These are phyloP conservation scores for Arabis alpina DNA, from an alignment of 345 rosid genomes.

Conservation along the genomic window DNA sequence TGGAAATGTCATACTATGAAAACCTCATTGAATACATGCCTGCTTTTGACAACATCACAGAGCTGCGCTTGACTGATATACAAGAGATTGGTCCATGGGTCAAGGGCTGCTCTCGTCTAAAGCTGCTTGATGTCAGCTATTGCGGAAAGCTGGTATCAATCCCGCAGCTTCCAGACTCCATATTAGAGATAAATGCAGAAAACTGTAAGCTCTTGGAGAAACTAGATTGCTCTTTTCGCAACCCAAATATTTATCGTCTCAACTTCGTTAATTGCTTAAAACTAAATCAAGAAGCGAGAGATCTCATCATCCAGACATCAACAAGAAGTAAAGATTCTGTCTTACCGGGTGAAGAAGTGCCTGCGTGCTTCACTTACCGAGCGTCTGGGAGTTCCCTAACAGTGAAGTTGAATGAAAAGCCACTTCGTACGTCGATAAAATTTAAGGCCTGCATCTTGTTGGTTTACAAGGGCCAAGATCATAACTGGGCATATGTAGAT, in stretches of 20 bases:
- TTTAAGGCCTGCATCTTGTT: slow-evolving; percentile 6
- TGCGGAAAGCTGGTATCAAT: slow-evolving; percentile 16
- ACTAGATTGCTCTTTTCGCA: background rate
- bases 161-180: background rate
- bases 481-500: no score
- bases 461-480: no score
- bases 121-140: background rate
- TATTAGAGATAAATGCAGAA: background rate
- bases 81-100: slow-evolving; percentile 1
- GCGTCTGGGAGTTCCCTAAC: background rate
- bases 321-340: background rate
- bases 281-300: slow-evolving; percentile 9
- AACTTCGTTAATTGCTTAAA: slow-evolving; percentile 15
- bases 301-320: background rate
- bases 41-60: slow-evolving; percentile 11
- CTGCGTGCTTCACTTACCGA: background rate
- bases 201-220: background rate
- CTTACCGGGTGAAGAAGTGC: slow-evolving; percentile 10
- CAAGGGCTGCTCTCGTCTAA: background rate
- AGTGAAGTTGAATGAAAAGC: background rate
- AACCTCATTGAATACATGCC: background rate
- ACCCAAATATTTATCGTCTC: background rate
- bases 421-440: background rate
- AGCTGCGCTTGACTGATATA: background rate
- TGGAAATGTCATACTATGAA: background rate